Conservation (phyloP, 2,329 filamentous ascomycete species). For the Berkeleyomyces rouxiae region DNA sequence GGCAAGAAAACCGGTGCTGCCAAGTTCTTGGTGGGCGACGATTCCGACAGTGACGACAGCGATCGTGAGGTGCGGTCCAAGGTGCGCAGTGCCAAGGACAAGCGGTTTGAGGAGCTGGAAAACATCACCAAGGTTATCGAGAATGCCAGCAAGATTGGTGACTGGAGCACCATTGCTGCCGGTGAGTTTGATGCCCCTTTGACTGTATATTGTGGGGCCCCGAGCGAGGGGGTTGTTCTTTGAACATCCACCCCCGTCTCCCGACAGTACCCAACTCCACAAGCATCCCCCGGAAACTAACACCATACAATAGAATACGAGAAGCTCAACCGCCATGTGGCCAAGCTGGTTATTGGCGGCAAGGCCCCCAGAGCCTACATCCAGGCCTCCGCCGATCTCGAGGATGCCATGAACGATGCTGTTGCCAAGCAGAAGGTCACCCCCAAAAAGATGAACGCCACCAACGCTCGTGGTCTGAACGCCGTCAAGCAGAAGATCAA, state of each 20-base stretch:
- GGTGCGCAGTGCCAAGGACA: conserved; percentile 96
- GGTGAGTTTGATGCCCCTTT: conserved; percentile 37
- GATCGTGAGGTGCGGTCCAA: conserved; percentile 73
- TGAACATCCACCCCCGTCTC: neutral
- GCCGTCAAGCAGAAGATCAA: conserved; percentile 96
- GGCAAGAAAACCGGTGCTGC: conserved; percentile 54
- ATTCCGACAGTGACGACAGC: conserved; percentile 65
- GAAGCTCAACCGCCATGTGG: conserved; percentile 75
- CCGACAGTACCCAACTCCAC: neutral
- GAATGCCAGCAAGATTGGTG: conserved; percentile 92
- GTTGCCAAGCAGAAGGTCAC: conserved; percentile 91
- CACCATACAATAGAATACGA: conserved; percentile 54
- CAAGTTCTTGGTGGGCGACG: conserved; percentile 67
- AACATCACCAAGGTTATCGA: conserved; percentile 79
- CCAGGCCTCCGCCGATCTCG: conserved; percentile 80
- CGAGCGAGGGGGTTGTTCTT: neutral
- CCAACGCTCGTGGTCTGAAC: conserved; percentile 83
- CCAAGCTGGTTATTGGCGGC: conserved; percentile 60
- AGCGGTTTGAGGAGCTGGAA: conserved; percentile 87
- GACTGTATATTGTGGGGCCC: neutral
- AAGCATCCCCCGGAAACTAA: neutral
- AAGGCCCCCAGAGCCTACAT: conserved; percentile 83
- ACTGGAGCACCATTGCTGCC: conserved; percentile 84
- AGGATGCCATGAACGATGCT: conserved; percentile 87
- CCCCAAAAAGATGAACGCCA: conserved; percentile 97